phyloP scores from a whole-genome alignment of 2,329 filamentous ascomycete genomes.

The Grosmannia serpens region DNA sequence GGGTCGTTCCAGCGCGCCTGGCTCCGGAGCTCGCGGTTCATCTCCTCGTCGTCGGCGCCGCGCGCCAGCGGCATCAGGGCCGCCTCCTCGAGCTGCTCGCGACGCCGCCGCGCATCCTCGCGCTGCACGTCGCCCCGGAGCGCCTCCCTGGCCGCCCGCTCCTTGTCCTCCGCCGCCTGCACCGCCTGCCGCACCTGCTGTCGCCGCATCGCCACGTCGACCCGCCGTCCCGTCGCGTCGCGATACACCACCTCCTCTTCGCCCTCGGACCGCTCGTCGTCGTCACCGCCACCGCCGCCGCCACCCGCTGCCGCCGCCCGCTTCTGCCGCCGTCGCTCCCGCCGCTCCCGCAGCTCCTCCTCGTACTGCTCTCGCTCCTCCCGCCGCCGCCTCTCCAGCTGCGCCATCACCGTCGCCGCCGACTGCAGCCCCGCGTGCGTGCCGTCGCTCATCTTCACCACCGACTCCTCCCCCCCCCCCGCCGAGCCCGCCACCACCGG shows the following conservation, averaged over 20 bases:
- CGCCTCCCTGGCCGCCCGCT: constrained; percentile 53
- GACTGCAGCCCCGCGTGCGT: constrained; percentile 80
- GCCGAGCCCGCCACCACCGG: constrained; percentile 37
- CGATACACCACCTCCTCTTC: constrained; percentile 74
- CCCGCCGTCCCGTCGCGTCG: constrained; percentile 86
- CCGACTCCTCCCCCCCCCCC: too few relatives aligned
- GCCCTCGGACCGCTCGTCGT: constrained; percentile 32
- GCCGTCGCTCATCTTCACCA: constrained; percentile 71
- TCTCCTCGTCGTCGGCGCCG: constrained; percentile 67
- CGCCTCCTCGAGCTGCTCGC: constrained; percentile 64
- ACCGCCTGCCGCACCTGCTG: constrained; percentile 64
- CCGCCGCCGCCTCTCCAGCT: constrained; percentile 45
- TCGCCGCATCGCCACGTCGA: constrained; percentile 83
- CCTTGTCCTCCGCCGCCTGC: constrained; percentile 59
- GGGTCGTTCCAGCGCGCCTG: constrained; percentile 86
- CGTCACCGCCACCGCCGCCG: constrained; percentile 86
- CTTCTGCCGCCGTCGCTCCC: constrained; percentile 21
- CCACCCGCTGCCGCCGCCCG: constrained; percentile 48
- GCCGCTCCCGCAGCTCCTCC: constrained; percentile 13
- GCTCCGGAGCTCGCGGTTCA: constrained; percentile 75
- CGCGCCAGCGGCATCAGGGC: constrained; percentile 72
- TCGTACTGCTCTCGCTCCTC: constrained; percentile 22
- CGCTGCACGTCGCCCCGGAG: constrained; percentile 80
- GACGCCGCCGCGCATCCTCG: constrained; percentile 50
- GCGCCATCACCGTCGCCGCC: constrained; percentile 63